phyloP scores from a whole-genome alignment of 192 early-diverging fungal species.

The Haplosporangium gracile region DNA sequence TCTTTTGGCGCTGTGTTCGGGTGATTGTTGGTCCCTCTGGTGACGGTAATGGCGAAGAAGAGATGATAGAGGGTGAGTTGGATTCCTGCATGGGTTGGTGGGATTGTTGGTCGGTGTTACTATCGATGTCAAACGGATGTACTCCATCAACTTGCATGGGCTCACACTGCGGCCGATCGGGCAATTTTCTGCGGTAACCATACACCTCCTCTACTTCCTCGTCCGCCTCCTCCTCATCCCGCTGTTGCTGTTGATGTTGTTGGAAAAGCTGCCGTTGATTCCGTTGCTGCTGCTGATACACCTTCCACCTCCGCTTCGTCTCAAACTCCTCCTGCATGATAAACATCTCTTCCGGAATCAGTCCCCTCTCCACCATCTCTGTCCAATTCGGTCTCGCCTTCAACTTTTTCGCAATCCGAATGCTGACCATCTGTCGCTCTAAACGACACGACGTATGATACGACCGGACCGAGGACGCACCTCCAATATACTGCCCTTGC shows the following conservation, averaged over 20 bases:
- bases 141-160: constrained; percentile 8
- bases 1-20: constrained; percentile 21
- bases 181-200: not conserved
- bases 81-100: not conserved
- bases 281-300: constrained; percentile 18
- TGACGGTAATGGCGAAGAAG: not conserved
- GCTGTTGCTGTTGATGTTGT: not conserved
- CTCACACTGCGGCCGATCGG: not conserved
- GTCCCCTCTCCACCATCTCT: constrained; percentile 34
- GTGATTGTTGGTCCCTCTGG: not conserved
- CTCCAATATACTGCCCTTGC: constrained; percentile 38
- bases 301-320: constrained; percentile 12
- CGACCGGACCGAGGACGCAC: constrained; percentile 16
- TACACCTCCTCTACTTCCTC: not conserved
- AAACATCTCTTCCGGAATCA: constrained; percentile 45
- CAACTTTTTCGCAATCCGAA: constrained; percentile 31
- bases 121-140: not conserved
- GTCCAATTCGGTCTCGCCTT: constrained; percentile 29
- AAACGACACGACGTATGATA: constrained; percentile 37
- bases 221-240: not conserved
- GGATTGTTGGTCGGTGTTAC: not conserved
- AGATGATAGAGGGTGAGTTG: not conserved
- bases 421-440: constrained; percentile 34
- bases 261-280: not conserved
- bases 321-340: constrained; percentile 25